Conservation (phyloP, 257 asterid genomes). For the Plectranthus barbatus region DNA sequence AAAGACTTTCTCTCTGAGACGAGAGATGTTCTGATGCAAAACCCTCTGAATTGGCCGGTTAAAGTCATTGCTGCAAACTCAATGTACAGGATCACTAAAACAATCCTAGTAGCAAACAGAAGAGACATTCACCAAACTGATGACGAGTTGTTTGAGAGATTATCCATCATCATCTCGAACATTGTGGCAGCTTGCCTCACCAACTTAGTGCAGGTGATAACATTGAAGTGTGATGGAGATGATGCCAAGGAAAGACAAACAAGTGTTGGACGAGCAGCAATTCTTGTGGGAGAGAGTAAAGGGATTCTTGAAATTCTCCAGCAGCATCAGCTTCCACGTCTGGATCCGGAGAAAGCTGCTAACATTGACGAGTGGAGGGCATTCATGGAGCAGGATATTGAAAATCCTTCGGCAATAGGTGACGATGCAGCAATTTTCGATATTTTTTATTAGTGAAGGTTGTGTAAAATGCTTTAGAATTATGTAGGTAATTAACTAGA, state of each 20-base stretch:
- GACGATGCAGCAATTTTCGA: too few species aligned
- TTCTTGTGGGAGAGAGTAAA: background rate
- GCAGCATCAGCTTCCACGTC: background rate
- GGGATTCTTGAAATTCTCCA: background rate
- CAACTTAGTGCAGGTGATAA: background rate
- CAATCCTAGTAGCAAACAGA: background rate
- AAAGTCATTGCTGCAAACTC: background rate
- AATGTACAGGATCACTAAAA: background rate
- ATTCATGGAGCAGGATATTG: background rate
- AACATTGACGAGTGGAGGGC: background rate
- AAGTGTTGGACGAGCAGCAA: background rate
- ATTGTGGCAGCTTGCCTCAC: conserved; percentile 1
- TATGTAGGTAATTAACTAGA: too few species aligned
- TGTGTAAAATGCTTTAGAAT: too few species aligned
- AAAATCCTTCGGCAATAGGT: background rate
- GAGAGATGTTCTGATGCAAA: background rate
- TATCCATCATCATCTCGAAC: background rate
- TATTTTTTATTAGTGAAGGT: too few species aligned
- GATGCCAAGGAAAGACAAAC: background rate
- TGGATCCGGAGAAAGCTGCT: background rate
- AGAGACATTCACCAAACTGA: background rate
- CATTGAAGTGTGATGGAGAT: background rate
- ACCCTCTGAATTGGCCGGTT: background rate
- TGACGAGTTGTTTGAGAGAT: background rate
- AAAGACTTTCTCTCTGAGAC: background rate